Conservation (phyloP, 1,284 basidiomycete species). For the Flammula alnicola region DNA sequence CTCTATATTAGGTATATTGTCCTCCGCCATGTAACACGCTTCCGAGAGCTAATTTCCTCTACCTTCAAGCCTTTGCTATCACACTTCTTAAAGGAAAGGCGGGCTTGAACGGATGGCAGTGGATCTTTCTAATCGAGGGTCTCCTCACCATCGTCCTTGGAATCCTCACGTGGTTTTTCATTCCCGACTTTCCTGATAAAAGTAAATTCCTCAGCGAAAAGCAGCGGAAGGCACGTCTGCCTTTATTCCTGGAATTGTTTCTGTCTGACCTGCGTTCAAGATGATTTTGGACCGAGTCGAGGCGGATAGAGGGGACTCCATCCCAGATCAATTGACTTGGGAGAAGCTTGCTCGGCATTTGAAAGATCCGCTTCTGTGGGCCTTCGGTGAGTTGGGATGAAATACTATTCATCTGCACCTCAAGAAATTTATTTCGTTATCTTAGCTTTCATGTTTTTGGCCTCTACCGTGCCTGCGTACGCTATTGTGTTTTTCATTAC, state of each 20-base stretch:
- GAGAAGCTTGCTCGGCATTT: slow-evolving; percentile 20
- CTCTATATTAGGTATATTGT: slow-evolving; percentile 32
- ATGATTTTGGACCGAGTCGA: slow-evolving; percentile 26
- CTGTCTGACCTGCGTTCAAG: slow-evolving; percentile 2
- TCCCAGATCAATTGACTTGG: slow-evolving; percentile 24
- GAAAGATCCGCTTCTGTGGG: slow-evolving; percentile 24
- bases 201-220: slow-evolving; percentile 23
- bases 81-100: slow-evolving; percentile 38
- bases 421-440: neutral
- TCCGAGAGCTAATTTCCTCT: too few relatives aligned
- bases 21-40: neutral
- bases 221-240: slow-evolving; percentile 20
- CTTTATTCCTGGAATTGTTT: neutral
- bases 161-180: slow-evolving; percentile 23
- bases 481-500: slow-evolving; percentile 25
- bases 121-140: slow-evolving; percentile 27
- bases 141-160: slow-evolving; percentile 23
- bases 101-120: slow-evolving; percentile 32
- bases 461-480: slow-evolving; percentile 26
- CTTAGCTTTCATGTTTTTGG: slow-evolving; percentile 24
- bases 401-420: neutral
- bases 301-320: slow-evolving; percentile 25
- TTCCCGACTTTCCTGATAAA: slow-evolving; percentile 27
- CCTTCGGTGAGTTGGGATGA: slow-evolving; percentile 15
- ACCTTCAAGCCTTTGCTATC: slow-evolving; percentile 36